A percentile compares a stretch with the other conserved stretches of the same genome.
Conservation (phyloP, 139 green algal species). For the Astrephomene gubernaculifera region DNA sequence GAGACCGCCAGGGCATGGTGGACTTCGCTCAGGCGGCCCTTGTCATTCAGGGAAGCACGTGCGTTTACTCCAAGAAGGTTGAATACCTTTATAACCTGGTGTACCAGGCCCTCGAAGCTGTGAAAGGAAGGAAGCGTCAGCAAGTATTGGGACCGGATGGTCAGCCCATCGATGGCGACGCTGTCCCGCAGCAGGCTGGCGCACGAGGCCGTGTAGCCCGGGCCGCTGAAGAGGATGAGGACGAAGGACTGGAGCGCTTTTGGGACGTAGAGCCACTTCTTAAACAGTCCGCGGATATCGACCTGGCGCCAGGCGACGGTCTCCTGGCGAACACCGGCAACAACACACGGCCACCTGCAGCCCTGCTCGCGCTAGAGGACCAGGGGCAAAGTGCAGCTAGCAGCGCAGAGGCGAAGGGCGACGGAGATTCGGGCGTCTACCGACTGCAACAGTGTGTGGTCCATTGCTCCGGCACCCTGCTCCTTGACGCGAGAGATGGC, state of each 20-base stretch:
- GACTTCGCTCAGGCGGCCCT: constrained; percentile 88
- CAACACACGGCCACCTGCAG: constrained; percentile 58
- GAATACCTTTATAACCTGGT: constrained; percentile 89
- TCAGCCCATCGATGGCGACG: constrained; percentile 22
- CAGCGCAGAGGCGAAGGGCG: constrained; percentile 17
- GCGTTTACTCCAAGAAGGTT: constrained; percentile 90
- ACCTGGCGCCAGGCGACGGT: constrained; percentile 54
- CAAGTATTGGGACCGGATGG: constrained; percentile 12
- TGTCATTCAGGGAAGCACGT: constrained; percentile 81
- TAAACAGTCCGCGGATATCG: constrained; percentile 40
- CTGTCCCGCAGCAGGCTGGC: background rate
- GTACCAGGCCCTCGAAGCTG: constrained; percentile 74
- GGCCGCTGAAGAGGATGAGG: constrained; percentile 19
- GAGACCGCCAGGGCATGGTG: constrained; percentile 46
- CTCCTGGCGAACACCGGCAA: background rate
- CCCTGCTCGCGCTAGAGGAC: constrained; percentile 79
- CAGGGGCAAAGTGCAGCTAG: background rate
- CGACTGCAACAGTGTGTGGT: constrained; percentile 73
- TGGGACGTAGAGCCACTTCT: constrained; percentile 2
- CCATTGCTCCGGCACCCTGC: constrained; percentile 83
- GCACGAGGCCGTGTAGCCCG: background rate
- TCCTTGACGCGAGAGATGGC: constrained; percentile 78
- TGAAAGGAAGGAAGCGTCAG: constrained; percentile 33
- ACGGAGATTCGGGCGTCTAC: constrained; percentile 67
- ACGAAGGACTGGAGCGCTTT: constrained; percentile 15